A percentile compares a stretch with the other conserved stretches of the same genome.
Evolutionary conservation across 2,329 filamentous ascomycete species (phyloP).

Genomic region (Aspergillus ochraceoroseus): DNA sequence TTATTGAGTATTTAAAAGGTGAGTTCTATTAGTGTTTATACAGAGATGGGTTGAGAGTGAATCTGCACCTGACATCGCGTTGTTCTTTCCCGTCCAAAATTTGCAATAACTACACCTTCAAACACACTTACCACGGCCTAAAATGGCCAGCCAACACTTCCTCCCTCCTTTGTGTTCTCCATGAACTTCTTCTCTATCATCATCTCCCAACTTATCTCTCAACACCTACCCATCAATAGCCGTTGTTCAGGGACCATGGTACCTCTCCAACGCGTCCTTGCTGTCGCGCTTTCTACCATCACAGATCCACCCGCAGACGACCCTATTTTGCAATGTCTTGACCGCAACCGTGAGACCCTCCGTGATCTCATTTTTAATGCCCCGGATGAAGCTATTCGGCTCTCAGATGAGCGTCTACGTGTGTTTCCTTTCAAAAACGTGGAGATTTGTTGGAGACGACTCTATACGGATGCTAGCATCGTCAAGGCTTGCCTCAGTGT

Average conservation of each 20-base stretch:
- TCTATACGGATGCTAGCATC: slow-evolving; percentile 56
- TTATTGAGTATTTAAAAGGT: neutral
- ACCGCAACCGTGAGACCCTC: slow-evolving; percentile 23
- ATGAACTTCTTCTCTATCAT: neutral
- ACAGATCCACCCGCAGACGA: slow-evolving; percentile 30
- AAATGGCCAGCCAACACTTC: slow-evolving; percentile 3
- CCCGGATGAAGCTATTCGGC: slow-evolving; percentile 42
- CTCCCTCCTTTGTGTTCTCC: neutral
- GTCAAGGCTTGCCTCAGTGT: slow-evolving; percentile 41
- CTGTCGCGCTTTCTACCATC: slow-evolving; percentile 28
- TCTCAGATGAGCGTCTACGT: slow-evolving; percentile 52
- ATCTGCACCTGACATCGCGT: too few species aligned
- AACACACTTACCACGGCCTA: neutral
- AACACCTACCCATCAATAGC: neutral
- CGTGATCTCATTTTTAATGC: slow-evolving; percentile 26
- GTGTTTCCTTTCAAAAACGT: slow-evolving; percentile 56
- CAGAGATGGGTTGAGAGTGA: too few species aligned
- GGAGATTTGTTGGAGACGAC: slow-evolving; percentile 51
- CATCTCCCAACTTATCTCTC: neutral
- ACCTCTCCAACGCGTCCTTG: slow-evolving; percentile 22
- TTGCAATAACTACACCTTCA: neutral
- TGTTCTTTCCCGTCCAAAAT: neutral
- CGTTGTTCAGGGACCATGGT: slow-evolving; percentile 14
- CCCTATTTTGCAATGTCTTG: slow-evolving; percentile 36
- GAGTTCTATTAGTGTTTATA: neutral